A percentile compares a stretch with the other conserved stretches of the same genome.
Conservation (phyloP, 2,329 filamentous ascomycete species). For the Dactylonectria macrodidyma region DNA sequence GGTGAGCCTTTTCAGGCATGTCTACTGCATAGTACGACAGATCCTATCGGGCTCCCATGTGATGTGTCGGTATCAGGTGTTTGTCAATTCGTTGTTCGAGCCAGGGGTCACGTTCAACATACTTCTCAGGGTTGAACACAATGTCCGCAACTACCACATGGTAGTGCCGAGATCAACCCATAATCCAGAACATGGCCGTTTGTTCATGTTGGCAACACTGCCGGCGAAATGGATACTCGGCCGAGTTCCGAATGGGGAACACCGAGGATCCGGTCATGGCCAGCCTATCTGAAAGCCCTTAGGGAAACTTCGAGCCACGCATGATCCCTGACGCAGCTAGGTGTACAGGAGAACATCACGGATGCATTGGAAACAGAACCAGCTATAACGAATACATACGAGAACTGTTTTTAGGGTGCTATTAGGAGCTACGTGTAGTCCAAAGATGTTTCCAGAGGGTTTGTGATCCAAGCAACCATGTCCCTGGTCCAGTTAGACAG, state of each 20-base stretch:
- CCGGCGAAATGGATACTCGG: neutral
- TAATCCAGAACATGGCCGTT: neutral
- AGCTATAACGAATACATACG: no score
- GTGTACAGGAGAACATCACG: no score
- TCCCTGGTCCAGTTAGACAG: no score
- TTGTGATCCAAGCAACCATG: no score
- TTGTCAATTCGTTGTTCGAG: neutral
- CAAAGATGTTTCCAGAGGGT: no score
- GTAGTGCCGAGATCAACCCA: neutral
- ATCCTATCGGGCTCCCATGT: conserved; percentile 8
- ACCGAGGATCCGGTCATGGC: conserved; percentile 22
- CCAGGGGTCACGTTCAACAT: neutral
- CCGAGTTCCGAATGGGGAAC: conserved; percentile 29
- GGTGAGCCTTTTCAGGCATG: conserved; percentile 28
- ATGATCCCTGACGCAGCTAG: no score
- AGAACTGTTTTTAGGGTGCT: no score
- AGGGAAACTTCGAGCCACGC: no score
- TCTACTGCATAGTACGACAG: neutral
- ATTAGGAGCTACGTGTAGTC: no score
- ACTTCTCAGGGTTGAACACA: neutral
- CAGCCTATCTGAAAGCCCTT: no score
- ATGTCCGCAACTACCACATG: neutral
- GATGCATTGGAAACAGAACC: no score
- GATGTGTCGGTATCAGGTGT: conserved; percentile 3
- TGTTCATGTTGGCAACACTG: neutral